Base-by-base conservation (phyloP, 345 rosid species). In the Populus nigra region DNA sequence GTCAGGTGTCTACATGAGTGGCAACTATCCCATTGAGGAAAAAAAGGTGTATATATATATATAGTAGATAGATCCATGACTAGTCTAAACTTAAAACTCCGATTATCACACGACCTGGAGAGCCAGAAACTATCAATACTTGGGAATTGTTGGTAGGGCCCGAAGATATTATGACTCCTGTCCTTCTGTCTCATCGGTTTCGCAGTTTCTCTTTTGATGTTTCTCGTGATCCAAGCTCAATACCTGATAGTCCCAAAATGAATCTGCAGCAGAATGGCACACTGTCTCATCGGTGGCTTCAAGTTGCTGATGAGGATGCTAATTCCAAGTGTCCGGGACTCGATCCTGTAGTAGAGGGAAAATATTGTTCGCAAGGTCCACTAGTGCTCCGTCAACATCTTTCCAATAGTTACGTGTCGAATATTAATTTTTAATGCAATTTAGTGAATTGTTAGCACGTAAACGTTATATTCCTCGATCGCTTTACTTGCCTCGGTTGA, bases 91-190 rank as follows among this genome's bases (percentile, higher is more conserved):
- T 33, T 33, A 87, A 62, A 55, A 96, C 99, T 0, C 99, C 98
- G 1, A 71, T 83, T 25, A 72, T 80, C 53, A 96, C 99, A 3
- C 98, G 97, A 3, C 99, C 97, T 0, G 99, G 97, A 0, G 99
- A 96, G 90, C 99, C 98, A 0, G 99, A 96, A 77, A 93, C 87
- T 18, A 96, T 93, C 83, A 96, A 96, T 73, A 71, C 94, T 0
- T 96, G 99, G 99, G 98, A 96, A 69, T 74, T 96, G 77, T 93
- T 93, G 99, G 97, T 82, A 66, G 99, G 98, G 17, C 94, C 93
- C 68, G 96, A 96, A 78, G 99, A 93, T 82, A 43, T 55, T 33
- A 9, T 41, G 7, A 87, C 87, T 38, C 92, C 90, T 69, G 47
- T 69, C 11, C 81, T 82, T 27, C 76, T 88, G 39, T 87, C 89